Conservation (phyloP, 2,329 filamentous ascomycete genomes). For the Colletotrichum sp. region DNA sequence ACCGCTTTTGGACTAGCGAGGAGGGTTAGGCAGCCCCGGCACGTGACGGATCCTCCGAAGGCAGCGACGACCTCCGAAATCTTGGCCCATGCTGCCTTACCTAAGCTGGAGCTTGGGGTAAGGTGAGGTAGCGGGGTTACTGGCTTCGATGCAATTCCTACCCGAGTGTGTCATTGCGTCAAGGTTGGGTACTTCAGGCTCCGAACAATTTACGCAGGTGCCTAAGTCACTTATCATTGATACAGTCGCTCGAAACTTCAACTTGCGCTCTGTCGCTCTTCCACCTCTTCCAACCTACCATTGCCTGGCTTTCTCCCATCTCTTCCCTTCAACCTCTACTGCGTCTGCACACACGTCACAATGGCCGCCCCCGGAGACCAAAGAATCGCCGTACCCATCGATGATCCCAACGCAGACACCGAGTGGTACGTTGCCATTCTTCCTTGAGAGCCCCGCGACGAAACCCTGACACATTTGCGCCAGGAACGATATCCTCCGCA, state of each 20-base stretch:
- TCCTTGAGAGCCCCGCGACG: slow-evolving; percentile 25
- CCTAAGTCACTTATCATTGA: background rate
- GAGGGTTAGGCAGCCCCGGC: slow-evolving; percentile 41
- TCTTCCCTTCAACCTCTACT: background rate
- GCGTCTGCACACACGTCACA: slow-evolving; percentile 6
- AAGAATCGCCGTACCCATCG: slow-evolving; percentile 80
- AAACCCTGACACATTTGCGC: slow-evolving; percentile 12
- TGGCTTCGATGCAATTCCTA: background rate
- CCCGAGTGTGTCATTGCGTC: background rate
- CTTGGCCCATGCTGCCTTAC: background rate
- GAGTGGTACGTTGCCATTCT: slow-evolving; percentile 74
- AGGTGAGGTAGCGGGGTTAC: slow-evolving; percentile 4
- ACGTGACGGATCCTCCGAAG: slow-evolving; percentile 34
- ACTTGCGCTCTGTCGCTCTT: background rate
- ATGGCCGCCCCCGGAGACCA: slow-evolving; percentile 71
- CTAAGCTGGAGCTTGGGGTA: background rate
- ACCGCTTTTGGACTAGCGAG: slow-evolving; percentile 31
- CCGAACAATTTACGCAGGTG: background rate
- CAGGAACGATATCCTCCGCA: slow-evolving; percentile 98
- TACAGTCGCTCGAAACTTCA: background rate
- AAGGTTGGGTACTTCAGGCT: background rate
- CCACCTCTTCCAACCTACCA: background rate
- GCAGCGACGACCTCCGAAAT: background rate
- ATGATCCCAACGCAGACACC: slow-evolving; percentile 95
- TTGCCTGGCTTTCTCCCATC: background rate